phyloP scores from a whole-genome alignment of 1,139 yeast genomes.

The Suhomyces anneliseae region DNA sequence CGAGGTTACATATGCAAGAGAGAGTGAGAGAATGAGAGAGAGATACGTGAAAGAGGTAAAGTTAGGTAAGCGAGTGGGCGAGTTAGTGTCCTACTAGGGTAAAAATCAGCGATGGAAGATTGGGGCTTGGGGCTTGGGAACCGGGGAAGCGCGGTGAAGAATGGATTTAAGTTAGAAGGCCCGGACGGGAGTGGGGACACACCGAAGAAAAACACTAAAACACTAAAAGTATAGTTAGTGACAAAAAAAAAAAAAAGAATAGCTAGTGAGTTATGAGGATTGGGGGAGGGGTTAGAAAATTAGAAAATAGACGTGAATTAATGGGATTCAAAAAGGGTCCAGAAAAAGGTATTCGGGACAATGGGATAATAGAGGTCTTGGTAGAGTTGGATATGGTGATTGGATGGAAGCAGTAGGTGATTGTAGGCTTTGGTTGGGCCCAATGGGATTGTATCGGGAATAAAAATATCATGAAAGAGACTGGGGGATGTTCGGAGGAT shows the following conservation, averaged over 20 bases:
- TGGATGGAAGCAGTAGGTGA: not conserved
- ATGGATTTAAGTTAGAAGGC: not conserved
- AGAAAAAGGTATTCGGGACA: not conserved
- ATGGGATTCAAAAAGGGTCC: not conserved
- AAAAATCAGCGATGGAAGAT: constrained; percentile 7
- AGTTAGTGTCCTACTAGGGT: constrained; percentile 3
- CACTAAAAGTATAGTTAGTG: not conserved
- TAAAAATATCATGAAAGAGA: too few relatives aligned
- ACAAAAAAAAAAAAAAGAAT: not conserved
- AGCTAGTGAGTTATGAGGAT: too few relatives aligned
- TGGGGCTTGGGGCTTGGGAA: constrained; percentile 1
- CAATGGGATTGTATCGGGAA: not conserved
- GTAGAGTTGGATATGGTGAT: too few relatives aligned
- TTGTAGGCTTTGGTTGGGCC: not conserved
- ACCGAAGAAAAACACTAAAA: not conserved
- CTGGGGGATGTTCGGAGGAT: not conserved
- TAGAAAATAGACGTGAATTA: not conserved
- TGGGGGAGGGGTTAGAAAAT: too few relatives aligned
- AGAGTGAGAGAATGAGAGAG: too few relatives aligned
- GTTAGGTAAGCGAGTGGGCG: not conserved
- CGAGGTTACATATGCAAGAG: too few relatives aligned
- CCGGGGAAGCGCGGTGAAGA: not conserved
- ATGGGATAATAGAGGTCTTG: too few relatives aligned
- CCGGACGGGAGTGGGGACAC: not conserved
- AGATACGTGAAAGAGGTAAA: too few relatives aligned